A percentile compares a stretch with the other conserved stretches of the same genome.
These are phyloP conservation scores for Groenewaldozyma sp. DNA, from an alignment of 1,139 yeast genomes.

Conservation along the genomic window DNA sequence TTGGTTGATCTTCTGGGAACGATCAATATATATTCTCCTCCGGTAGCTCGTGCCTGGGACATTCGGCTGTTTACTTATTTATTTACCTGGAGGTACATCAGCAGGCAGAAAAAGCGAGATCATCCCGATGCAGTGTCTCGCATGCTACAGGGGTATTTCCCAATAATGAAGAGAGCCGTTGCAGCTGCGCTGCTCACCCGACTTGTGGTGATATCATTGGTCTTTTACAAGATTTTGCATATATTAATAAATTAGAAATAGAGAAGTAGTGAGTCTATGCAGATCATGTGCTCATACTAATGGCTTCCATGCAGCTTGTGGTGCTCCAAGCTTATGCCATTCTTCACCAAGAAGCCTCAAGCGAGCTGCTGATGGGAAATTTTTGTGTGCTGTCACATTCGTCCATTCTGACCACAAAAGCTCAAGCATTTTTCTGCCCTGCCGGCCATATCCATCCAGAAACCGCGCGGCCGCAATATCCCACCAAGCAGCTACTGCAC, in stretches of 20 bases:
- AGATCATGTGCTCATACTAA: too few species aligned
- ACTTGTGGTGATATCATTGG: background rate
- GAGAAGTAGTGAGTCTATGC: too few species aligned
- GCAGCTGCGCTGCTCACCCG: background rate
- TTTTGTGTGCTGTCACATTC: constrained; percentile 37
- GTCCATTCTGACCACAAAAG: constrained; percentile 45
- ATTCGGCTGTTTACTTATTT: constrained; percentile 15
- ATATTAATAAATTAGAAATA: background rate
- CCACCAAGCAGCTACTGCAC: constrained; percentile 82
- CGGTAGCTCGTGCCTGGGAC: constrained; percentile 18
- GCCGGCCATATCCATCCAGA: constrained; percentile 50
- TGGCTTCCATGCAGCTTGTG: constrained; percentile 7
- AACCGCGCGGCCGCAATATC: constrained; percentile 65
- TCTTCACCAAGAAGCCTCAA: constrained; percentile 70
- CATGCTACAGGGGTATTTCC: constrained; percentile 13
- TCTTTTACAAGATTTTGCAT: background rate
- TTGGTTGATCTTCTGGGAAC: constrained; percentile 28
- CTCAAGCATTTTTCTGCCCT: constrained; percentile 54
- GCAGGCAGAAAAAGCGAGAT: constrained; percentile 4
- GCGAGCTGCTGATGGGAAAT: constrained; percentile 70
- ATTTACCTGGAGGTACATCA: constrained; percentile 10
- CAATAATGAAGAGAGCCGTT: background rate
- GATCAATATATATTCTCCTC: constrained; percentile 16
- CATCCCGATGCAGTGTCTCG: constrained; percentile 12
- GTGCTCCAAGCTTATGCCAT: constrained; percentile 42